Evolutionary conservation across 2,329 filamentous ascomycete species (phyloP), one percentile per base, ranked within the genome.

Genomic region (Cordyceps javanica): DNA sequence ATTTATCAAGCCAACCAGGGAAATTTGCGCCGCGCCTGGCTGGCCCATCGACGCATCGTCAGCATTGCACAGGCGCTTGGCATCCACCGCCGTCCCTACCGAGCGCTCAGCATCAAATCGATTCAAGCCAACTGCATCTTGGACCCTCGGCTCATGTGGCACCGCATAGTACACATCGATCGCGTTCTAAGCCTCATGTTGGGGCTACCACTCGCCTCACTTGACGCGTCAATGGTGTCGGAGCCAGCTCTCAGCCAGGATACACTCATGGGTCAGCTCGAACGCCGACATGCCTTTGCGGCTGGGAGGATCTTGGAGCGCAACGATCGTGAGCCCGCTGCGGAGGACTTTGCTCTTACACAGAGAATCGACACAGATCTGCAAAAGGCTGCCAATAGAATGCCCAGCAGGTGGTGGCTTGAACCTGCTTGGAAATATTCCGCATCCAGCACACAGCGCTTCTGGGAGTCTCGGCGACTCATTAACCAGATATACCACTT

Each of bases 1-100:
- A 62, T 77, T 39, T 80, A 76, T 58, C 75, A 81, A 52, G 70
- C 72, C 21, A 81, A 82, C 59, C 71, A 69, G 1, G 81, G 81
- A 2, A 80, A 80, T 55, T 69, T 82, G 8, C 75, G 78, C 10
- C 75, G 76, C 42, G 70, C 77, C 1, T 83, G 80, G 79, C 66
- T 83, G 23, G 70, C 68, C 16, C 72, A 72, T 51, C 74, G 80
- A 1, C 71, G 78, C n/a, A 76, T 76, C 5, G 65, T 82, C 38
- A 72, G 71, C 39, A 67, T 81, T 11, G 78, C 74, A 0, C 78
- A 81, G 63, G 72, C 78, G 45, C 61, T 65, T 58, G 60, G 64
- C 14, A 39, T 65, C 4, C 61, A 66, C 48, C 54, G 57, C 11
- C 36, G 44, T 6, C 50, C 44, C n/a, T 44, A 49, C 19, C 60